These are phyloP conservation scores for Penicillium decumbens DNA, from an alignment of 2,329 filamentous ascomycete genomes.

Conservation along the genomic window DNA sequence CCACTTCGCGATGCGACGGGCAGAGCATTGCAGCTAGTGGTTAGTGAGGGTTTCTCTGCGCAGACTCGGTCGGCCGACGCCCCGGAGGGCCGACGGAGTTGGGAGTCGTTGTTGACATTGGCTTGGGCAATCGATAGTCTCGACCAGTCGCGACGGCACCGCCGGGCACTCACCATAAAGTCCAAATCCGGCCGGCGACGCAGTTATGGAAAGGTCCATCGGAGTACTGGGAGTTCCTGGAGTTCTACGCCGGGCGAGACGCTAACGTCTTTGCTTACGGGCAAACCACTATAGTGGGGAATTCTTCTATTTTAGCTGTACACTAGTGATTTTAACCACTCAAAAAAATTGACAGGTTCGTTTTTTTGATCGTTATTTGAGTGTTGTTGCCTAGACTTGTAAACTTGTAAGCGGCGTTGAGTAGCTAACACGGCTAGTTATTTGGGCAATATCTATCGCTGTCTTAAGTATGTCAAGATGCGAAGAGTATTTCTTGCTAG, in stretches of 20 bases:
- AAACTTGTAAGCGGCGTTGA: not conserved
- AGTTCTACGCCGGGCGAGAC: conserved; percentile 32
- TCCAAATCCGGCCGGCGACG: conserved; percentile 35
- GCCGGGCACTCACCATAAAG: conserved; percentile 23
- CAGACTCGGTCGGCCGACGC: conserved; percentile 33
- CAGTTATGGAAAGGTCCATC: conserved; percentile 32
- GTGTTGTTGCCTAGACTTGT: not conserved
- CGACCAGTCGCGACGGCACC: conserved; percentile 32
- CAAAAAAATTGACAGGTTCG: conserved; percentile 13
- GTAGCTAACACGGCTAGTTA: not conserved
- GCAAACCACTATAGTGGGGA: conserved; percentile 26
- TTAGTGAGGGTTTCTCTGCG: conserved; percentile 40
- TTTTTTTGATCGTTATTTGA: conserved; percentile 1
- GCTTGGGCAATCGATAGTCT: conserved; percentile 45
- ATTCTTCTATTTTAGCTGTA: conserved; percentile 20
- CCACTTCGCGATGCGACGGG: conserved; percentile 52
- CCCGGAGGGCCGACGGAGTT: conserved; percentile 32
- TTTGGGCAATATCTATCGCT: not conserved
- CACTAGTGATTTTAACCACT: conserved; percentile 15
- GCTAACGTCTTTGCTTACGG: conserved; percentile 30
- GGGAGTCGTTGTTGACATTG: conserved; percentile 46
- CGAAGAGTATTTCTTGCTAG: too few relatives aligned
- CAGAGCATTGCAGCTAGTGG: conserved; percentile 50
- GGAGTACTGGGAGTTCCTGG: conserved; percentile 40
- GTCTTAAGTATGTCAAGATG: not conserved